phyloP scores from a whole-genome alignment of 768 basidiomycete genomes.

The Lactarius trivialis region DNA sequence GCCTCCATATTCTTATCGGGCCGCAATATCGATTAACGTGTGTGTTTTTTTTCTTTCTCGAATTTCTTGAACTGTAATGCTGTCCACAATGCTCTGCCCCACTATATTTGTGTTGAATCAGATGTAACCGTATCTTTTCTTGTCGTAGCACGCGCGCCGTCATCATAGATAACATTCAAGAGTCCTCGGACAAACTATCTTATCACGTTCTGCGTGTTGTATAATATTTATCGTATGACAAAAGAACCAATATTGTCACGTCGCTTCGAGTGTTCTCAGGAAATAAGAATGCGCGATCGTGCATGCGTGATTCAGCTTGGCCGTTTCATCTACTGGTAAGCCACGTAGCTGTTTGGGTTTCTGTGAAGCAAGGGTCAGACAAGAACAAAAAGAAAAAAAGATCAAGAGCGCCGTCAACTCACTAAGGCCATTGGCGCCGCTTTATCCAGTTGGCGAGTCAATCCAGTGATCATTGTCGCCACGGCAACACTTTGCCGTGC shows the following conservation, averaged over 20 bases:
- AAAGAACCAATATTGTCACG: not conserved
- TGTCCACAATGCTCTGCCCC: not conserved
- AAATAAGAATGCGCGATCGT: conserved; percentile 18
- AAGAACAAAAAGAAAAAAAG: not conserved
- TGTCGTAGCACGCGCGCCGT: not conserved
- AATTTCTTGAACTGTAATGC: not conserved
- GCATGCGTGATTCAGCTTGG: conserved; percentile 19
- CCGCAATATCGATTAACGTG: conserved; percentile 12
- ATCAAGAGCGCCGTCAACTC: conserved; percentile 27
- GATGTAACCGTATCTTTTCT: not conserved
- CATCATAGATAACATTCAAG: not conserved
- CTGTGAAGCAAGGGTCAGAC: conserved; percentile 3
- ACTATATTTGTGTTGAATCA: not conserved
- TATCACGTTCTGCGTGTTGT: not conserved
- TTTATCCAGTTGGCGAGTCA: conserved; percentile 54
- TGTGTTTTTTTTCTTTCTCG: not conserved
- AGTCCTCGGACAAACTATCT: not conserved
- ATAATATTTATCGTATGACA: conserved; percentile 2
- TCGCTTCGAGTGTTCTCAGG: conserved; percentile 17
- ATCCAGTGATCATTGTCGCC: conserved; percentile 62
- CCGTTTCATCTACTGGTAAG: conserved; percentile 14
- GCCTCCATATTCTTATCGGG: conserved; percentile 24
- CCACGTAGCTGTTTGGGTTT: conserved; percentile 15
- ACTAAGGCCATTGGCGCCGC: conserved; percentile 57
- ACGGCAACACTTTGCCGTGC: conserved; percentile 63